Percentiles rank a stretch among this genome's conserved stretches.
phyloP scores from a whole-genome alignment of 2,329 filamentous ascomycete genomes.

The Aspergillus novofumigatus region DNA sequence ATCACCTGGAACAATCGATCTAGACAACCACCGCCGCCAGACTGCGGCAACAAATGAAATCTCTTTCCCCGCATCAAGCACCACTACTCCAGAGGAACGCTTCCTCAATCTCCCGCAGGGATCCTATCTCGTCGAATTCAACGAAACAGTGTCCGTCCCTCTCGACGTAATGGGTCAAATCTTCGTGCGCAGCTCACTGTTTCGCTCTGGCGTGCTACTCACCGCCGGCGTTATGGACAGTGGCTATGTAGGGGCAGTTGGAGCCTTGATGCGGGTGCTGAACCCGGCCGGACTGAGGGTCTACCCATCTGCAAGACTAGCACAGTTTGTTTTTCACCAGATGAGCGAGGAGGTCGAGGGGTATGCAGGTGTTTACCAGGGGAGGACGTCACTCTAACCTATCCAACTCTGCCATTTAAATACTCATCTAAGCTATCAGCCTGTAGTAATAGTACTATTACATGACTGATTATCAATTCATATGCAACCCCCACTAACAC shows the following conservation, averaged over 20 bases:
- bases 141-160: constrained; percentile 39
- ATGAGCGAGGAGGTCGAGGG: constrained; percentile 34
- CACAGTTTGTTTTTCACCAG: constrained; percentile 39
- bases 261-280: constrained; percentile 35
- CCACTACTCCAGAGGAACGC: not conserved
- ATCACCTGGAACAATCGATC: not conserved
- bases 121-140: constrained; percentile 34
- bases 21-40: not conserved
- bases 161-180: constrained; percentile 38
- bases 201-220: constrained; percentile 36
- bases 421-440: too few species aligned
- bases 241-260: constrained; percentile 41
- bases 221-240: constrained; percentile 40
- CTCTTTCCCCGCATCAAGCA: constrained; percentile 8
- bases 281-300: constrained; percentile 36
- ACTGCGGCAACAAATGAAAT: not conserved
- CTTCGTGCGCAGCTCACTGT: constrained; percentile 39
- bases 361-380: constrained; percentile 39
- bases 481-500: constrained; percentile 1
- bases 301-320: constrained; percentile 33
- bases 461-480: not conserved
- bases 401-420: too few species aligned
- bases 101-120: constrained; percentile 23
- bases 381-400: not conserved
- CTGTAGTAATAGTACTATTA: too few species aligned